These are phyloP conservation scores for Monilinia aucupariae DNA, from an alignment of 2,329 filamentous ascomycete genomes.

Conservation along the genomic window DNA sequence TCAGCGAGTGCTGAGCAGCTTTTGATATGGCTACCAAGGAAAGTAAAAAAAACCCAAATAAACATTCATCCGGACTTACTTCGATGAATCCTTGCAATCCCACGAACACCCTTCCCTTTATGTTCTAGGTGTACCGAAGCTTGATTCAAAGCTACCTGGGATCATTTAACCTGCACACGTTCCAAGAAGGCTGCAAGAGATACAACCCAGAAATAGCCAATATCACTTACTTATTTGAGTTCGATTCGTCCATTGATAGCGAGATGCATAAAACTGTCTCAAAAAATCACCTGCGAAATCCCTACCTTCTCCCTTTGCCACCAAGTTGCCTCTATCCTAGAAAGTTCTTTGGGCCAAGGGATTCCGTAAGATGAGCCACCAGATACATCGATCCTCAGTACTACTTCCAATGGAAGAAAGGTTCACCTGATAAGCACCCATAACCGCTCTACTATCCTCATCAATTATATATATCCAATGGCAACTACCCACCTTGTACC, in stretches of 20 bases:
- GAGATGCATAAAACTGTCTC: constrained; percentile 12
- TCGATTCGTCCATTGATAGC: constrained; percentile 12
- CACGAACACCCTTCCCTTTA: constrained; percentile 5
- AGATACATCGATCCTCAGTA: not conserved
- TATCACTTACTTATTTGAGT: constrained; percentile 8
- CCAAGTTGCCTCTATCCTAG: constrained; percentile 8
- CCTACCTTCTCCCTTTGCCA: constrained; percentile 16
- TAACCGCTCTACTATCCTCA: not conserved
- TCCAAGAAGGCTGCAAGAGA: not conserved
- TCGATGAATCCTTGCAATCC: constrained; percentile 5
- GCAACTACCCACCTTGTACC: constrained; percentile 1
- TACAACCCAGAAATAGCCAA: not conserved
- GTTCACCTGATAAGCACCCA: not conserved
- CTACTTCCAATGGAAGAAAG: not conserved
- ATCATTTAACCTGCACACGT: not conserved
- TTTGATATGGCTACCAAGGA: not conserved
- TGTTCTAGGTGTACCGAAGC: constrained; percentile 10
- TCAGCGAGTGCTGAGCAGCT: not conserved
- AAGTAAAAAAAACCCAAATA: not conserved
- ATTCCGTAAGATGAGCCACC: not conserved
- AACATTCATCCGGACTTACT: not conserved
- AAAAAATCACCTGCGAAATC: constrained; percentile 8
- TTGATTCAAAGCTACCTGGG: constrained; percentile 8
- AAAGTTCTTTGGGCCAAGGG: constrained; percentile 10
- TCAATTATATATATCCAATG: constrained; percentile 12